A percentile compares a stretch with the other conserved stretches of the same genome.
These are phyloP conservation scores for Scalesia atractyloides DNA, from an alignment of 129 eudicot genomes.

Conservation along the genomic window DNA sequence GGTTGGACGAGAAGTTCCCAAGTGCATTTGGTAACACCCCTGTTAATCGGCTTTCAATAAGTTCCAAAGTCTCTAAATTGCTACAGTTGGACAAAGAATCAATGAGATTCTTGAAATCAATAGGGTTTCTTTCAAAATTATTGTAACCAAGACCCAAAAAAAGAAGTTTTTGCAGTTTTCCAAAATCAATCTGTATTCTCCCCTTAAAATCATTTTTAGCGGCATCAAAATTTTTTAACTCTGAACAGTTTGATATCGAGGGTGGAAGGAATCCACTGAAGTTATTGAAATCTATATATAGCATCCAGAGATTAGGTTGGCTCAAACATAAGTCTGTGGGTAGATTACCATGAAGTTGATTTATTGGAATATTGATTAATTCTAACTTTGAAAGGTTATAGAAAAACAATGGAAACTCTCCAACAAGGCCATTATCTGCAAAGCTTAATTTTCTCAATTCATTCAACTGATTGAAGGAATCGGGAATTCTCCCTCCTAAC, in stretches of 20 bases:
- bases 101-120: too few relatives aligned
- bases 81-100: too few relatives aligned
- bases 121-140: not conserved
- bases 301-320: not conserved
- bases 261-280: too few relatives aligned
- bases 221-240: too few relatives aligned
- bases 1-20: conserved; percentile 20
- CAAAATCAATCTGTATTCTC: too few relatives aligned
- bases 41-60: not conserved
- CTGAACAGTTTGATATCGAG: too few relatives aligned
- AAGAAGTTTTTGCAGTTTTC: not conserved
- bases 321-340: not conserved
- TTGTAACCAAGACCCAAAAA: conserved; percentile 21
- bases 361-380: not conserved
- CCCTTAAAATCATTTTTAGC: too few relatives aligned
- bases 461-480: not conserved
- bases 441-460: not conserved
- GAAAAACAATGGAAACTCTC: not conserved
- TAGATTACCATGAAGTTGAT: not conserved
- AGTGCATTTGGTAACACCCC: conserved; percentile 30
- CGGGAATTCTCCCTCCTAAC: conserved; percentile 36
- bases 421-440: not conserved
- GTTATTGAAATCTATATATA: not conserved
- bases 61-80: not conserved
- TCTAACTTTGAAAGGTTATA: not conserved